Base-by-base conservation (phyloP, 148 eudicot species). In the Talinum fruticosum region DNA sequence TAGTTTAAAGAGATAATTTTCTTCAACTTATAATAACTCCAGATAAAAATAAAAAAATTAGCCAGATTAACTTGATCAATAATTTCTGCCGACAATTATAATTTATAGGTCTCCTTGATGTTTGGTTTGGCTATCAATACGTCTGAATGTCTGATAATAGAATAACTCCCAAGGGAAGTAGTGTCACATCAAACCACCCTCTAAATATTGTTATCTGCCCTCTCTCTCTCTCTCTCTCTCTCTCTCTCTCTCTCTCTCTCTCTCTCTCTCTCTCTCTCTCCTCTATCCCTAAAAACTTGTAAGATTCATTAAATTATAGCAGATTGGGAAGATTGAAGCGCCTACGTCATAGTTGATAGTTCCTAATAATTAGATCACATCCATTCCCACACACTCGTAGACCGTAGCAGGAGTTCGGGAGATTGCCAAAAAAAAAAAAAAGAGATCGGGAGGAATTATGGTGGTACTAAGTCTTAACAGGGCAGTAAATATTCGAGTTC, bases 321-420 rank as follows among this genome's bases (percentile, higher is more conserved):
- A 57, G 6, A 49, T 49, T 49, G 53, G 67, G 45, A 75, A 35
- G 71, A 30, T 64, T 65, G 71, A 76, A 66, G 71, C 38, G 2
- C 18, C 36, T 72, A 66, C 78, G 72, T 76, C 34, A 30, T 14
- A 67, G 30, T 12, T 76, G 59, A 65, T 67, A 15, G 49, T 61
- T 75, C 26, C 33, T 75, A 24, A 28, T 23, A 6, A 12, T 49
- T 16, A 41, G 2, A 10, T 16, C 0, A 49, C 54, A 49, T 49
- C 54, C 54, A 49, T 49, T 49, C 54, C 19, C 54, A 12, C 54
- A 49, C 54, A 10, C 10, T 41, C 45, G 45, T 41, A 41, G 6
- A 41, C 45, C 5, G 10, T 41, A 41, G 10, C 45, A 4, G 10
- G 45, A n/a, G n/a, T n/a, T n/a, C n/a, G n/a, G n/a, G n/a, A n/a